Conservation (phyloP, 129 eudicot genomes). For the Flaveria bidentis region DNA sequence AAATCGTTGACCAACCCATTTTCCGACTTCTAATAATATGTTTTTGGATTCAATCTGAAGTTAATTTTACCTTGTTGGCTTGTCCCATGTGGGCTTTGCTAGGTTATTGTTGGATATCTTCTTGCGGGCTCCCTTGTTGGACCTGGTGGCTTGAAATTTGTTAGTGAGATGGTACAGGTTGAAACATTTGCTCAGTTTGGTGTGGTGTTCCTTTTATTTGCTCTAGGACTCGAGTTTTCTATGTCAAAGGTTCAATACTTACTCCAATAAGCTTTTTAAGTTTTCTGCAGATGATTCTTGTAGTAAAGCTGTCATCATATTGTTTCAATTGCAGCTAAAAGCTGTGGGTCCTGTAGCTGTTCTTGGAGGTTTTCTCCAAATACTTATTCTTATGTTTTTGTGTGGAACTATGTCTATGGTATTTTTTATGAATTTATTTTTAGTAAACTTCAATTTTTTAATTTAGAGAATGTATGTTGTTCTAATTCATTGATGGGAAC, state of each 20-base stretch:
- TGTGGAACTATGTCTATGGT: constrained; percentile 86
- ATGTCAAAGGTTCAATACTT: constrained; percentile 67
- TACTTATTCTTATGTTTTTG: constrained; percentile 72
- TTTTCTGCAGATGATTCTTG: constrained; percentile 6
- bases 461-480: constrained; percentile 15
- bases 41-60: constrained; percentile 13
- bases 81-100: constrained; percentile 24
- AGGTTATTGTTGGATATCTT: constrained; percentile 97
- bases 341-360: constrained; percentile 99
- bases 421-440: constrained; percentile 23
- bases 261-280: neutral
- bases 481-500: constrained; percentile 29
- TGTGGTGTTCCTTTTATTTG: constrained; percentile 95
- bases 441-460: neutral
- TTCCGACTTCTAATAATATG: neutral
- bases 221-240: constrained; percentile 95
- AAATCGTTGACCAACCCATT: neutral
- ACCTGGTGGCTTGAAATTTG: constrained; percentile 93
- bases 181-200: constrained; percentile 99
- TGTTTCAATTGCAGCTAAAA: constrained; percentile 59
- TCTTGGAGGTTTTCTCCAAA: constrained; percentile 95
- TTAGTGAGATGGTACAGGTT: constrained; percentile 98
- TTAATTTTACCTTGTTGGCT: neutral
- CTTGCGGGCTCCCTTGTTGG: constrained; percentile 96
- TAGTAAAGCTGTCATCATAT: constrained; percentile 19